Evolutionary conservation across 2,329 filamentous ascomycete species (phyloP).

Genomic region (Aureobasidium subglaciale): DNA sequence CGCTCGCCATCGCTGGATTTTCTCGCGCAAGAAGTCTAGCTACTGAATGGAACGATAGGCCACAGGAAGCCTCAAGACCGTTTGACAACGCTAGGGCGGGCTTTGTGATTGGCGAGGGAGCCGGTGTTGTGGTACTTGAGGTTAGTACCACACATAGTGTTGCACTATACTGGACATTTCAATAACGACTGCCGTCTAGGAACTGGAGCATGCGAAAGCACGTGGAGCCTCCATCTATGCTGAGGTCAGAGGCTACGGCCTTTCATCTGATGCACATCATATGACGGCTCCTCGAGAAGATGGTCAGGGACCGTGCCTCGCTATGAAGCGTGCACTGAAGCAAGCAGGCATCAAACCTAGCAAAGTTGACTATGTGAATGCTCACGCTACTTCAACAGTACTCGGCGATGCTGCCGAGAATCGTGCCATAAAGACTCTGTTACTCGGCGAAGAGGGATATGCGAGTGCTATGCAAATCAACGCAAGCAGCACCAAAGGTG

Average conservation of each 20-base stretch:
- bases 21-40: conserved; percentile 79
- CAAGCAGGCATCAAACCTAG: conserved; percentile 62
- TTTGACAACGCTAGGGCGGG: conserved; percentile 76
- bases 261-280: conserved; percentile 84
- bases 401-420: conserved; percentile 88
- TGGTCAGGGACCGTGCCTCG: conserved; percentile 70
- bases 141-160: conserved; percentile 28
- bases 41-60: conserved; percentile 69
- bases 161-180: background rate
- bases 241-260: conserved; percentile 81
- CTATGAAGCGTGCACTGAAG: conserved; percentile 77
- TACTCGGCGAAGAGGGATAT: conserved; percentile 66
- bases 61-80: conserved; percentile 67
- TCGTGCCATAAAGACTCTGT: conserved; percentile 66
- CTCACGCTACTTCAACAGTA: conserved; percentile 82
- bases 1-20: conserved; percentile 86
- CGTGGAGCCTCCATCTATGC: conserved; percentile 80
- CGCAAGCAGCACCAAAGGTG: conserved; percentile 89
- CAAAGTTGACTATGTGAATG: conserved; percentile 85
- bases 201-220: conserved; percentile 75
- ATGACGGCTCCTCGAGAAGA: conserved; percentile 85
- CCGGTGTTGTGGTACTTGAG: conserved; percentile 80
- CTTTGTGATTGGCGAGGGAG: conserved; percentile 90
- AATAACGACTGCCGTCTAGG: conserved; percentile 36
- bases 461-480: conserved; percentile 58